A percentile compares a stretch with the other conserved stretches of the same genome.
These are phyloP conservation scores for Fraxinus quadrangulata DNA, from an alignment of 257 asterid genomes.

Conservation along the genomic window DNA sequence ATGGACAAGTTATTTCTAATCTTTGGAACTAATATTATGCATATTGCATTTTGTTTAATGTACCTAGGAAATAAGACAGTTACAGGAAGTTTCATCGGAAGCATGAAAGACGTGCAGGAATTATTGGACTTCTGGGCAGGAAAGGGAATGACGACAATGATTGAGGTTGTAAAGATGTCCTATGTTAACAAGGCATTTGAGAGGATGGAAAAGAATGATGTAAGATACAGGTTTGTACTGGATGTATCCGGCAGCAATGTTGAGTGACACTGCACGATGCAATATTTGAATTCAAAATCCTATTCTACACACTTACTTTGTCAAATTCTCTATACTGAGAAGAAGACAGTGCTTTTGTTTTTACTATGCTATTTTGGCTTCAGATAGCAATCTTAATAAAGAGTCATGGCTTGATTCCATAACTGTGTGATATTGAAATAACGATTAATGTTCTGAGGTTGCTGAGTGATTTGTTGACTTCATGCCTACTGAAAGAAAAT, in stretches of 20 bases:
- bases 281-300: background rate
- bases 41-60: background rate
- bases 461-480: background rate
- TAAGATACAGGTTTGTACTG: constrained; percentile 48
- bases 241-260: constrained; percentile 42
- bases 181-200: constrained; percentile 40
- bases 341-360: background rate
- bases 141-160: constrained; percentile 36
- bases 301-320: background rate
- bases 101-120: constrained; percentile 43
- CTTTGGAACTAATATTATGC: background rate
- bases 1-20: background rate
- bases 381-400: background rate
- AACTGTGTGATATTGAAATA: background rate
- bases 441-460: background rate
- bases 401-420: background rate
- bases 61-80: constrained; percentile 39
- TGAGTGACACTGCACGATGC: constrained; percentile 5
- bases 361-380: background rate
- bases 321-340: background rate
- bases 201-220: constrained; percentile 50
- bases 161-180: constrained; percentile 44
- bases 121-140: constrained; percentile 41
- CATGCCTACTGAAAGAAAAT: background rate
- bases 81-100: constrained; percentile 47